phyloP scores from a whole-genome alignment of 2,329 filamentous ascomycete genomes.

The Clonostachys chloroleuca region DNA sequence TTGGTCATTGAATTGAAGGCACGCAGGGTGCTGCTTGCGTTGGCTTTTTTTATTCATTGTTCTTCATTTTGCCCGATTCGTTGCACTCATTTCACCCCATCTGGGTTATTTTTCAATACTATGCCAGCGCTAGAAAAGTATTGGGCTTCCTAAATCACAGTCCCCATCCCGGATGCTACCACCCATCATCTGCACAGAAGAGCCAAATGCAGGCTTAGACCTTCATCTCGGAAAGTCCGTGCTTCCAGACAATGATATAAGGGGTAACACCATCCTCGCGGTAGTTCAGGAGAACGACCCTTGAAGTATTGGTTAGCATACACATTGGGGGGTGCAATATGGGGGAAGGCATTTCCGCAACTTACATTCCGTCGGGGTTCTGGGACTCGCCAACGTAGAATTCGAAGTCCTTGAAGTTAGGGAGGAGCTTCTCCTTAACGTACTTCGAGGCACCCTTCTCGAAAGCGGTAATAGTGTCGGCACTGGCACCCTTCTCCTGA shows the following conservation, averaged over 20 bases:
- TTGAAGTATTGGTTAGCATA: constrained; percentile 23
- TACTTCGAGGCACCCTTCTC: constrained; percentile 69
- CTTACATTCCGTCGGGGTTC: constrained; percentile 91
- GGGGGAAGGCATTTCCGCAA: constrained; percentile 12
- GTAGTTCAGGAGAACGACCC: constrained; percentile 93
- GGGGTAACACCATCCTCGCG: constrained; percentile 93
- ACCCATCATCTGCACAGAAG: too few relatives aligned
- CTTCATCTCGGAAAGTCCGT: constrained; percentile 86
- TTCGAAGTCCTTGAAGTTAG: constrained; percentile 94
- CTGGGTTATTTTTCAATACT: too few relatives aligned
- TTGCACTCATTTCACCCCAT: too few relatives aligned
- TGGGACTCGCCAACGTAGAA: constrained; percentile 90
- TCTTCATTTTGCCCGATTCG: too few relatives aligned
- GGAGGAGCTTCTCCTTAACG: constrained; percentile 77
- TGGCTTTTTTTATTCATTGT: constrained; percentile 4
- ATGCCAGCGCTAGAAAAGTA: too few relatives aligned
- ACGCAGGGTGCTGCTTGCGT: constrained; percentile 2
- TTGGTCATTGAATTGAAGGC: too few relatives aligned
- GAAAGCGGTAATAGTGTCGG: constrained; percentile 71
- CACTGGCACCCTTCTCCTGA: constrained; percentile 54
- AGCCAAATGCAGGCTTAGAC: constrained; percentile 57
- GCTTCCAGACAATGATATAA: constrained; percentile 90
- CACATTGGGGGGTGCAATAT: background rate
- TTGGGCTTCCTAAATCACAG: too few relatives aligned
- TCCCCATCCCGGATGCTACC: too few relatives aligned